Evolutionary conservation across 495 filamentous ascomycete species (phyloP), one percentile per base, ranked within the genome.

Genomic region (Neurospora sublineolata): DNA sequence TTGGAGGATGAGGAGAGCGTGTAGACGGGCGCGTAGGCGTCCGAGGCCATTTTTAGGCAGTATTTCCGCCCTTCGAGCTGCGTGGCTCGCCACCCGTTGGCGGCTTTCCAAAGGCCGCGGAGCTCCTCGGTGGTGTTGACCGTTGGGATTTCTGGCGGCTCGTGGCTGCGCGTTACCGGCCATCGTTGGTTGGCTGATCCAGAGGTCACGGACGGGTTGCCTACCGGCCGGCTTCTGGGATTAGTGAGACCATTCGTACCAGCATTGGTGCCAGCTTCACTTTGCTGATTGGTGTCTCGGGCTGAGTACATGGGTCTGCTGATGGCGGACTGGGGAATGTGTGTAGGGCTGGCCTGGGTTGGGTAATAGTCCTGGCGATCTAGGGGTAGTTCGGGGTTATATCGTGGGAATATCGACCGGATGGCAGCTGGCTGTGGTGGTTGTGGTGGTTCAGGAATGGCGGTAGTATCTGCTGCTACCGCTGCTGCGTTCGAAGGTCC

Each of bases 361-460:
- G 90, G 89, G 70, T 85, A 88, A 76, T 93, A 93, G 44, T 84
- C 82, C 77, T 95, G 92, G 70, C 88, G 87, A 71, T 86, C 84
- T 33, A 93, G 84, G 10, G 91, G 86, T 10, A 91, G 68, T n/a
- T 86, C 86, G 11, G 89, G 88, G 78, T 97, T 88, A 76, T 93
- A 94, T n/a, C 84, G 87, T 16, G 93, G 93, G 77, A 97, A 95
- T 72, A 95, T 95, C 16, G 81, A 86, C 69, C 82, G 83, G 69
- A 76, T 83, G 77, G 68, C 78, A 77, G 46, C 83, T 77, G 74
- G 78, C 70, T 41, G 78, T 73, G 8, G 78, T 12, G 30, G 38
- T 33, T n/a, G 78, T 7, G 30, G 38, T 33, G 52, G 58, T 18
- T 71, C 69, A 4, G 71, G 4, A 36, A 71, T 1, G 74, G 68